Evolutionary conservation across 371 early-diverging fungal species (phyloP).

Genomic region (Mucor lusitanicus): DNA sequence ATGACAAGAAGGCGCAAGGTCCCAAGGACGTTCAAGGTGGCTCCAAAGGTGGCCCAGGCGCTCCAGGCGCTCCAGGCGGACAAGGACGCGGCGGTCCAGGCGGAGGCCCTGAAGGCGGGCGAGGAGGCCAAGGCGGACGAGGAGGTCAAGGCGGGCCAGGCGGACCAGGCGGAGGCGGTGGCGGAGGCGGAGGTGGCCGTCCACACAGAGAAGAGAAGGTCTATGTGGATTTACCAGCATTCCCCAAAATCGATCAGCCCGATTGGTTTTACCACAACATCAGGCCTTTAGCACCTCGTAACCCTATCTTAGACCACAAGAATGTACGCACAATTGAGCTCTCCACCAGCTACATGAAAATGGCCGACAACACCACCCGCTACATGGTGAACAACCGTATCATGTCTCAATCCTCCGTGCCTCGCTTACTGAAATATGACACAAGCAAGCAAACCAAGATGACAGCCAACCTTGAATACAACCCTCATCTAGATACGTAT

Average conservation of each 20-base stretch:
- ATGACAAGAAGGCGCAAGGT: neutral
- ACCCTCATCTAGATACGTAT: conserved; percentile 22
- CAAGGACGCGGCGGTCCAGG: neutral
- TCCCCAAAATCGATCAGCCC: conserved; percentile 15
- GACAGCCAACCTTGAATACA: conserved; percentile 16
- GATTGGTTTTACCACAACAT: conserved; percentile 26
- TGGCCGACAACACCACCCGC: conserved; percentile 25
- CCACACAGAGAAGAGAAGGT: neutral
- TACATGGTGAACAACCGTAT: conserved; percentile 37
- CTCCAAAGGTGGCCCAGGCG: too few relatives aligned
- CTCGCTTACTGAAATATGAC: neutral
- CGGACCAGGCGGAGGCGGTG: neutral
- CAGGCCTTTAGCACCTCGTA: conserved; percentile 8
- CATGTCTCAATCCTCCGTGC: neutral
- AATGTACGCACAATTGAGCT: conserved; percentile 31
- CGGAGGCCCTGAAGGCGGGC: neutral
- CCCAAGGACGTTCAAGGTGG: too few relatives aligned
- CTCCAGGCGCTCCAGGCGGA: neutral
- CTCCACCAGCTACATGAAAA: conserved; percentile 8
- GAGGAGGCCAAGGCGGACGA: neutral
- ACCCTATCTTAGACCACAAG: conserved; percentile 19
- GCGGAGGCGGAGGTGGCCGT: conserved; percentile 1
- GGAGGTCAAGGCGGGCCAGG: neutral
- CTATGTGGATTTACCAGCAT: conserved; percentile 19
- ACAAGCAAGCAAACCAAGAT: neutral